Evolutionary conservation across 352 stramenopile species (phyloP).

Genomic region (Pythium grandisporangium): DNA sequence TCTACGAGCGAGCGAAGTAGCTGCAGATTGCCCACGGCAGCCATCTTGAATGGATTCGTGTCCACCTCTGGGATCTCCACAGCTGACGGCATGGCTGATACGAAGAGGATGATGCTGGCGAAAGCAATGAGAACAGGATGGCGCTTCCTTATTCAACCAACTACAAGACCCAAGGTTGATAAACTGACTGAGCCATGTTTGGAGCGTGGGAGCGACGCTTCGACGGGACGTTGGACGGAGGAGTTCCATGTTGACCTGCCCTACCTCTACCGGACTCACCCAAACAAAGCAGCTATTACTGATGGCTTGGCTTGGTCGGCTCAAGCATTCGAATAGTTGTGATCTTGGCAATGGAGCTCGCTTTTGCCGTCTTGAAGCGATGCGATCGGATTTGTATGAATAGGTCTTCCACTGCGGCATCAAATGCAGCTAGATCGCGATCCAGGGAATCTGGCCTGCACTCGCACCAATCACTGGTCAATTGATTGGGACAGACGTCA

Average conservation of each 20-base stretch:
- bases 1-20: slow-evolving; percentile 65
- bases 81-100: slow-evolving; percentile 15
- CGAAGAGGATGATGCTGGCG: too few species aligned
- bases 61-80: slow-evolving; percentile 71
- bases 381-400: slow-evolving; percentile 24
- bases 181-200: too few species aligned
- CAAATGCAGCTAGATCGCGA: slow-evolving; percentile 35
- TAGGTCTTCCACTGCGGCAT: slow-evolving; percentile 31
- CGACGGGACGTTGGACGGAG: slow-evolving; percentile 2
- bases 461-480: slow-evolving; percentile 30
- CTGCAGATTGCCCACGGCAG: slow-evolving; percentile 63
- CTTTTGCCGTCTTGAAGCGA: slow-evolving; percentile 14
- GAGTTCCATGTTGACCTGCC: too few species aligned
- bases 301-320: not conserved
- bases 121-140: too few species aligned
- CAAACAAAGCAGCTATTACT: too few species aligned
- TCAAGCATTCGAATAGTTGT: slow-evolving; percentile 8
- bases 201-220: slow-evolving; percentile 5
- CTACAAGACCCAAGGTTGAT: too few species aligned
- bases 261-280: too few species aligned
- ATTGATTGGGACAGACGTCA: slow-evolving; percentile 43
- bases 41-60: slow-evolving; percentile 83
- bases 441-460: slow-evolving; percentile 15
- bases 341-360: slow-evolving; percentile 22
- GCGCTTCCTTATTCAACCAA: too few species aligned